phyloP scores from a whole-genome alignment of 345 rosid genomes.

The Brassica nigra region DNA sequence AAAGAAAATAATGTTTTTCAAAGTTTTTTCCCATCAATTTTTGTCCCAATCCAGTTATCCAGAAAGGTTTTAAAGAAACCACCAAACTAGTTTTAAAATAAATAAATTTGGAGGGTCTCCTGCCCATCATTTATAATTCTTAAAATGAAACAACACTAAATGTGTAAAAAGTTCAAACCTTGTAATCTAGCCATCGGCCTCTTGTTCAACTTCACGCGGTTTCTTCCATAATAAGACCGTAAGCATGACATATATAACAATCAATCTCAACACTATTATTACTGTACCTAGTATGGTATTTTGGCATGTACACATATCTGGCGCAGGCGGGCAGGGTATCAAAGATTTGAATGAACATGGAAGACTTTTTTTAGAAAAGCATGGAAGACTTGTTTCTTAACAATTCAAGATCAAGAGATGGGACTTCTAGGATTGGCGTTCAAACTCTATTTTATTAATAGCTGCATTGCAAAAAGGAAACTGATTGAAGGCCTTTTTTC shows the following conservation, averaged over 20 bases:
- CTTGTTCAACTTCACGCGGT: neutral
- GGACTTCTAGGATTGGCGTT: neutral
- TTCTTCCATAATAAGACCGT: conserved; percentile 7
- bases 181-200: neutral
- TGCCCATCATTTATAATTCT: neutral
- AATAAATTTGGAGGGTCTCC: neutral
- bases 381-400: neutral
- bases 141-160: conserved; percentile 25
- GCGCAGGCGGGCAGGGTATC: neutral
- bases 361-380: neutral
- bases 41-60: conserved; percentile 1
- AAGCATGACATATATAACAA: conserved; percentile 23
- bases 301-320: neutral
- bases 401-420: neutral
- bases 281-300: neutral
- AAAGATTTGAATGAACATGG: no score
- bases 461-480: neutral
- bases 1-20: neutral
- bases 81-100: conserved; percentile 6
- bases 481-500: neutral
- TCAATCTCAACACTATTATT: neutral
- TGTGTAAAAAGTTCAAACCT: conserved; percentile 14
- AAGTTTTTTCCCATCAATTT: conserved; percentile 12
- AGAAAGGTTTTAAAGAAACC: conserved; percentile 21
- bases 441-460: neutral